Conservation (phyloP, 2,329 filamentous ascomycete species). For the Hypoxylon sp. region DNA sequence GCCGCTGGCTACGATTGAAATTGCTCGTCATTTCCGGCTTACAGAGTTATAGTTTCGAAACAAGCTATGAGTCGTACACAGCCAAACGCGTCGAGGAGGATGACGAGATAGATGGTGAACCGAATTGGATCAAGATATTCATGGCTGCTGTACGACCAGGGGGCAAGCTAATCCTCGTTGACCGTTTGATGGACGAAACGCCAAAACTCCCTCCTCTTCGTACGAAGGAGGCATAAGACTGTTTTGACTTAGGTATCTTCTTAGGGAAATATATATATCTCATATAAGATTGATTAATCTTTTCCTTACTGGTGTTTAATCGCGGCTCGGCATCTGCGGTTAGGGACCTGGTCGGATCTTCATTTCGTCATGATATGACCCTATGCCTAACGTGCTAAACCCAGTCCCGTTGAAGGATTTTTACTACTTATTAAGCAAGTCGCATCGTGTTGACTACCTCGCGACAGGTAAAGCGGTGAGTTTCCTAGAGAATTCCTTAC, state of each 20-base stretch:
- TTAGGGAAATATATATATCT: too few relatives aligned
- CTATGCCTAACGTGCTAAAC: too few relatives aligned
- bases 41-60: conserved; percentile 45
- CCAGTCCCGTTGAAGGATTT: too few relatives aligned
- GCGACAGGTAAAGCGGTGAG: background rate
- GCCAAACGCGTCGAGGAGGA: conserved; percentile 36
- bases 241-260: too few relatives aligned
- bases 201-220: background rate
- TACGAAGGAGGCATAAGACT: too few relatives aligned
- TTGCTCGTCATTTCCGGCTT: conserved; percentile 47
- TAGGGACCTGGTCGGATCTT: too few relatives aligned
- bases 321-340: too few relatives aligned
- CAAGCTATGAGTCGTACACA: conserved; percentile 29
- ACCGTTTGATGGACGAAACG: conserved; percentile 28
- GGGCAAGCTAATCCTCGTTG: conserved; percentile 47
- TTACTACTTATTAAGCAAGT: too few relatives aligned
- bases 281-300: too few relatives aligned
- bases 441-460: too few relatives aligned
- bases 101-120: conserved; percentile 42
- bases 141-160: conserved; percentile 42
- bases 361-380: too few relatives aligned
- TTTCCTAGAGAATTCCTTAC: background rate
- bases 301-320: too few relatives aligned
- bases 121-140: conserved; percentile 49
- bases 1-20: conserved; percentile 43